Conservation (phyloP, 257 asterid genomes). For the Eustoma russellianum region DNA sequence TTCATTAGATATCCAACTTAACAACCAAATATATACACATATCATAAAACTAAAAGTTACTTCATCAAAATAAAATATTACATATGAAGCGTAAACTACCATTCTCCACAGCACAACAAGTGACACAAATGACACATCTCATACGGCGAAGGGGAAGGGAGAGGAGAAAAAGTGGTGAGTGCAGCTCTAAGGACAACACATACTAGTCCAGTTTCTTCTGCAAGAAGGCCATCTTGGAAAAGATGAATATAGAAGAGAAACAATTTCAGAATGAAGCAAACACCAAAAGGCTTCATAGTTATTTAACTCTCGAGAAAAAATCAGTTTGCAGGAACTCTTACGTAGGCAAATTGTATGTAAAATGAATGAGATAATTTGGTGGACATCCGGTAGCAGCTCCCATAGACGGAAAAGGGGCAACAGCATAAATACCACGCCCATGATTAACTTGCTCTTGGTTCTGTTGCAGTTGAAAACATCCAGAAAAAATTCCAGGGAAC, state of each 20-base stretch:
- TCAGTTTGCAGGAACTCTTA: conserved; percentile 28
- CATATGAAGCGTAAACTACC: neutral
- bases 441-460: conserved; percentile 56
- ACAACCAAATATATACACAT: too few relatives aligned
- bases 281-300: neutral
- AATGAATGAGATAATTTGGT: conserved; percentile 60
- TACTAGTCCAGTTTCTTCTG: neutral
- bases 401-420: conserved; percentile 47
- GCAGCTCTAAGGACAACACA: neutral
- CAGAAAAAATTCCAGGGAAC: conserved; percentile 27
- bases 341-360: conserved; percentile 79
- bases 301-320: too few relatives aligned
- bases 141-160: neutral
- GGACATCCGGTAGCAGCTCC: conserved; percentile 53
- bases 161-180: too few relatives aligned
- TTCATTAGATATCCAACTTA: too few relatives aligned
- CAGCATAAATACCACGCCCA: conserved; percentile 95
- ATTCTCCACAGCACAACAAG: neutral
- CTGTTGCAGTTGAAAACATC: conserved; percentile 17
- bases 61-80: too few relatives aligned
- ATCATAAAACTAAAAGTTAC: too few relatives aligned
- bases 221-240: neutral
- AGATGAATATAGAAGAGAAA: neutral
- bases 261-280: neutral
- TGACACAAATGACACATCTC: neutral